Evolutionary conservation across 768 basidiomycete genomes (phyloP), one percentile per base, ranked within the genome.

Genomic region (Tephrocybe sp.): DNA sequence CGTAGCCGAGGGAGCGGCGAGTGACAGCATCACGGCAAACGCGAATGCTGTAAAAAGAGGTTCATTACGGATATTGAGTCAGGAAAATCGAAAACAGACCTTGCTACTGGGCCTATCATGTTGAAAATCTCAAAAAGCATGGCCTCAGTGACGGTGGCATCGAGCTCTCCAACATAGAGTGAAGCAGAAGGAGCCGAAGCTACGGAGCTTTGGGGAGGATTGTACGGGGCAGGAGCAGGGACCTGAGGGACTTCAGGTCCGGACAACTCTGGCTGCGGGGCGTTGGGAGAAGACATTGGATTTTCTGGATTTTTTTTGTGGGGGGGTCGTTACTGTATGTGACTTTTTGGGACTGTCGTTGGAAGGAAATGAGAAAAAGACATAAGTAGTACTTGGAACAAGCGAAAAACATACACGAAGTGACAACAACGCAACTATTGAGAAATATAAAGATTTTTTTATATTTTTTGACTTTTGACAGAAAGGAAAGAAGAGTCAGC

Each of bases 51-150:
- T 28, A 38, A 9, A 19, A 9, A n/a, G 5, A 24, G 19, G 35
- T 9, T 25, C 30, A 41, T 25, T 19, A 15, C 18, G 13, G 27
- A 6, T 13, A 16, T 21, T 34, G 25, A 8, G 34, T 39, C 18
- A 55, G 25, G 24, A 45, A 40, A 15, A 24, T 9, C 1, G 40
- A 13, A 19, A 27, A 70, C 86, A 56, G 56, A 92, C 93, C 92
- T 95, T 37, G 94, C 94, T 57, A 99, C 97, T 41, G 96, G 97
- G 44, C 97, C 97, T 72, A 98, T 93, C 92, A 98, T 96, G 70
- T 97, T 97, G 80, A 99, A 99, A 69, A 99, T 98, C 78, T 99
- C 97, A 67, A 98, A 99, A 47, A 99, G 83, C 93, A 98, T 98
- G 50, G 97, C 96, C 79, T 99, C 97, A 30, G 95, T 92, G 72